Evolutionary conservation across 1,139 yeast genomes (phyloP), one percentile per base, ranked within the genome.

Genomic region (Scheffersomyces stambukii): DNA sequence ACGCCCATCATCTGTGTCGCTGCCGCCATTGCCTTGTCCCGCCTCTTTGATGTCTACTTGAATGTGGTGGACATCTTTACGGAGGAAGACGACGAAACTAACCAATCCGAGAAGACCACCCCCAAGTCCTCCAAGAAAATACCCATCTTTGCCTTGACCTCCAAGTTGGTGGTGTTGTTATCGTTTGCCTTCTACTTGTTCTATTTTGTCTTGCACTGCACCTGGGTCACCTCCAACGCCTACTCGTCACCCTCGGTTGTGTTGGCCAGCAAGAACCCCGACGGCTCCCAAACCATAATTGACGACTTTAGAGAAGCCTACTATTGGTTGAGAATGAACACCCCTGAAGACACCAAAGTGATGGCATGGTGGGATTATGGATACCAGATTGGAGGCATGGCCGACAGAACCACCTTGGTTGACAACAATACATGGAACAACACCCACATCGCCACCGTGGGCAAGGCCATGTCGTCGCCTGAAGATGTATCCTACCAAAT

Each of bases 321-420:
- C 65, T 91, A 91, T 60, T 93, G 99, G 99, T 70, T 93, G 46
- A 79, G 98, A 52, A 88, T 91, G 96, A 93, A 93, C 63, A 91
- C 98, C 1, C 78, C 85, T 4, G 96, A 89, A 54, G 98, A 93
- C 54, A 83, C 96, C 27, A 88, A 85, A 58, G 82, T 93, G 40
- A 86, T 93, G 83, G 83, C 97, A 6, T 93, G 99, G 99, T 93
- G 99, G 99, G 99, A 93, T 68, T 93, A 93, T 54, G 99, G 99
- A 32, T 93, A 93, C 60, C 99, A 93, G 63, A 93, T 93, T 50
- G 98, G 98, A 46, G 99, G 99, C 38, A 91, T 93, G 97, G 98
- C 98, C 25, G 98, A 93, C 60, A 78, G 98, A 56, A 91, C 98
- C 41, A 93, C 99, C 4, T 72, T 93, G 45, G 99, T 93, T 24